These are phyloP conservation scores for Pilatotrama ljubarskyi DNA, from an alignment of 768 basidiomycete species.

Conservation along the genomic window DNA sequence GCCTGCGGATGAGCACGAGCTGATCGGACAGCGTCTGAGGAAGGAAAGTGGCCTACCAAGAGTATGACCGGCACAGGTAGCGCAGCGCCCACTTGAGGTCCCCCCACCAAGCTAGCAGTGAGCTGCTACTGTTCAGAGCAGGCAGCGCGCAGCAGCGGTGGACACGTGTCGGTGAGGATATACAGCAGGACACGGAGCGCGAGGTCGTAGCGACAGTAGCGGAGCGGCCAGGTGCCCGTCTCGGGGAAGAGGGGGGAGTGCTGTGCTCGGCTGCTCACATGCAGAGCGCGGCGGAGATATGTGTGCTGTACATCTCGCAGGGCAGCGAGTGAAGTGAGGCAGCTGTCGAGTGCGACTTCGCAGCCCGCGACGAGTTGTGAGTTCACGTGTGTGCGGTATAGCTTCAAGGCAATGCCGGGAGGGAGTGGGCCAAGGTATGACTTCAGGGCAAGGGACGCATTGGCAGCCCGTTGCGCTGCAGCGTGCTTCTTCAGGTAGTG, in stretches of 20 bases:
- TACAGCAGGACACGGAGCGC: slow-evolving; percentile 25
- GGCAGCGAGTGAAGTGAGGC: not conserved
- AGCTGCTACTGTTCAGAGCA: not conserved
- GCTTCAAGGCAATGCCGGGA: not conserved
- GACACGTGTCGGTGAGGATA: not conserved
- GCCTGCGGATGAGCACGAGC: not conserved
- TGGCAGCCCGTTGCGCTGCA: not conserved
- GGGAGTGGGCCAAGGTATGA: slow-evolving; percentile 4
- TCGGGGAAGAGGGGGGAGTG: slow-evolving; percentile 27
- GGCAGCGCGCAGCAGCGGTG: not conserved
- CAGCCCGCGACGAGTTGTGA: not conserved
- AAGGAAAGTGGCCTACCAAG: not conserved
- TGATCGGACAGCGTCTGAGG: not conserved
- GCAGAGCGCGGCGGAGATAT: slow-evolving; percentile 28
- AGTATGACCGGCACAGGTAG: not conserved
- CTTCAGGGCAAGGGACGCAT: not conserved
- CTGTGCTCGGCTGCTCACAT: slow-evolving; percentile 19
- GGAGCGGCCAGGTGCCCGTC: slow-evolving; percentile 29
- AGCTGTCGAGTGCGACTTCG: not conserved
- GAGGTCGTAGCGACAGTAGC: slow-evolving; percentile 20
- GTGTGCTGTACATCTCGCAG: slow-evolving; percentile 19
- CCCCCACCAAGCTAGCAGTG: not conserved
- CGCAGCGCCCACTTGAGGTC: not conserved
- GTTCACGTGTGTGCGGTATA: slow-evolving; percentile 13
- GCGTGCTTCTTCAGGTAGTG: not conserved